Conservation (phyloP, 139 green algal species). For the Asterochloris erici region DNA sequence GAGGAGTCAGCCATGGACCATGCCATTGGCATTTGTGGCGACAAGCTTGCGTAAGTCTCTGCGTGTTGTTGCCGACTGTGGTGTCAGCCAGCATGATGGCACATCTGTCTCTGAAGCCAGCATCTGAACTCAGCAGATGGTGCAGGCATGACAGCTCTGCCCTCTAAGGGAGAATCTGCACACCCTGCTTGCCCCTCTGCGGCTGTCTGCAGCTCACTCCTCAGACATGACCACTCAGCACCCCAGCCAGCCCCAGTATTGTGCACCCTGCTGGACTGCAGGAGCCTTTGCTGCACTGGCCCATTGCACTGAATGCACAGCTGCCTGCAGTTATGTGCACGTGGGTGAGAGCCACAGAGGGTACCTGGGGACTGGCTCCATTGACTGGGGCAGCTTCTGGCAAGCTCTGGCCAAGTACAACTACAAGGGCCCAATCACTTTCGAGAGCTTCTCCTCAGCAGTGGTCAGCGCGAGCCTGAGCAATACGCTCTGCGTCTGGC, state of each 20-base stretch:
- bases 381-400: conserved; percentile 43
- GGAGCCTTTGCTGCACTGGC: too few relatives aligned
- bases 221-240: not conserved
- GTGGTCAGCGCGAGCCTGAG: conserved; percentile 41
- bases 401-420: conserved; percentile 25
- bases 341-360: conserved; percentile 52
- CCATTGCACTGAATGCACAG: not conserved
- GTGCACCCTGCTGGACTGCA: too few relatives aligned
- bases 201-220: not conserved
- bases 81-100: too few relatives aligned
- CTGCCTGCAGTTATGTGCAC: conserved; percentile 39
- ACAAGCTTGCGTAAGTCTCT: conserved; percentile 23
- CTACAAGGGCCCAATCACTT: conserved; percentile 48
- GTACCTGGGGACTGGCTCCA: conserved; percentile 49
- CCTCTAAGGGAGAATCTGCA: too few relatives aligned
- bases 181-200: too few relatives aligned
- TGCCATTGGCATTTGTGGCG: conserved; percentile 30
- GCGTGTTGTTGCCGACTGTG: too few relatives aligned
- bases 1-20: conserved; percentile 40
- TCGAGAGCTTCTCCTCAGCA: conserved; percentile 49
- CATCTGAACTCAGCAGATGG: too few relatives aligned
- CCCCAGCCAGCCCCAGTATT: not conserved
- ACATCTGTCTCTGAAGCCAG: too few relatives aligned
- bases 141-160: too few relatives aligned
- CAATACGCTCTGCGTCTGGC: conserved; percentile 53